Evolutionary conservation across 345 rosid genomes (phyloP), one percentile per base, ranked within the genome.

Genomic region (Anacardium occidentale): DNA sequence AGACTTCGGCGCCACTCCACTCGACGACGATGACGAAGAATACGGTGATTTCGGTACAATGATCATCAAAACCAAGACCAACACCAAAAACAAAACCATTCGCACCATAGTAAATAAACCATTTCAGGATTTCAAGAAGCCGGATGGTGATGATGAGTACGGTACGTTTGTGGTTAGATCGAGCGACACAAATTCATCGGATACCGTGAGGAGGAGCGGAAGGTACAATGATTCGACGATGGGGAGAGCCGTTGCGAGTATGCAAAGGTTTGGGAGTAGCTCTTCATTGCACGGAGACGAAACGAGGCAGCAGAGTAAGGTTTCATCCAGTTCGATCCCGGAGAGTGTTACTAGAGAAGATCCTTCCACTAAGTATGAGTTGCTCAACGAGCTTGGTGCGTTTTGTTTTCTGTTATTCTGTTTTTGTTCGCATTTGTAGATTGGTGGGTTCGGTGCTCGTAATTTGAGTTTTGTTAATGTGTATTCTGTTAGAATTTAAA

Each of bases 321-420:
- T 92, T 68, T 92, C 98, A n/a, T 79, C 90, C 3, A 95, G 96
- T 58, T 95, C 99, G 17, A 87, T 92, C 79, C 94, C 99, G 0
- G 99, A 95, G 14, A 84, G 90, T 76, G 84, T 95, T 74, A 89
- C 87, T 24, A 85, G 84, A 74, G 98, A 95, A 78, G 99, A 95
- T 83, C 98, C 99, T 47, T 79, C 94, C 22, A 81, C 90, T 8
- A 95, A 95, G 87, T 95, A 95, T 73, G 99, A 92, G 76, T 86
- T 92, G 82, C 92, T 95, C 70, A 88, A 90, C 68, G 99, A 95
- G 77, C 95, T 95, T 62, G 99, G 98, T 92, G 74, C 59, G 86
- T 73, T 56, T 70, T 26, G 12, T 68, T 51, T 57, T 32, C 5
- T 47, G 22, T 44, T 48, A 6, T 37, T 5, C 34, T 25, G 26